Conservation (phyloP, 805 yeast genomes). For the Pichia thaimueangensis region DNA sequence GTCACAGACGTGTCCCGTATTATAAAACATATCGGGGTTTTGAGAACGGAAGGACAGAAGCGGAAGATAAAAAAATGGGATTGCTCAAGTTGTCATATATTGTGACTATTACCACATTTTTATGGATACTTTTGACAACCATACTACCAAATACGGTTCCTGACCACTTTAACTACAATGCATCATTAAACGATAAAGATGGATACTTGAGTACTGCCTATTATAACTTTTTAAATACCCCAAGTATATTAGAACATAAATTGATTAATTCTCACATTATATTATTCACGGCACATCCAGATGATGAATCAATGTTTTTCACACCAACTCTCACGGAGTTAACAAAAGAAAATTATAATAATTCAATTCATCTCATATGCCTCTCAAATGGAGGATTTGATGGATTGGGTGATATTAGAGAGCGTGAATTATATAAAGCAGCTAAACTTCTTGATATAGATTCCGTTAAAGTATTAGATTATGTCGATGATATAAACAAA, state of each 20-base stretch:
- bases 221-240: conserved; percentile 21
- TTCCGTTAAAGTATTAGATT: conserved; percentile 42
- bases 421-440: conserved; percentile 51
- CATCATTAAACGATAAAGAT: conserved; percentile 12
- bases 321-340: conserved; percentile 65
- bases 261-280: conserved; percentile 23
- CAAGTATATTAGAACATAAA: conserved; percentile 13
- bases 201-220: conserved; percentile 17
- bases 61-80: too few species aligned
- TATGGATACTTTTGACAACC: conserved; percentile 13
- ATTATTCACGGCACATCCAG: conserved; percentile 84
- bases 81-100: conserved; percentile 1
- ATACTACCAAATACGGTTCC: conserved; percentile 8
- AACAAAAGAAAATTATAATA: conserved; percentile 40
- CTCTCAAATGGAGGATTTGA: conserved; percentile 73
- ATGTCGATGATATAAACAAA: conserved; percentile 61
- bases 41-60: too few species aligned
- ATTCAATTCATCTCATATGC: conserved; percentile 55
- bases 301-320: conserved; percentile 97
- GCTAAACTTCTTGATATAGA: conserved; percentile 46
- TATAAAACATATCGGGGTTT: too few species aligned
- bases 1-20: too few species aligned
- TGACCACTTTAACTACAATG: neutral
- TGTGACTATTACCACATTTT: neutral
- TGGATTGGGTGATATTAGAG: conserved; percentile 62